Evolutionary conservation across 352 stramenopile species (phyloP), one percentile per base, ranked within the genome.

Genomic region (Phytophthora europaea): DNA sequence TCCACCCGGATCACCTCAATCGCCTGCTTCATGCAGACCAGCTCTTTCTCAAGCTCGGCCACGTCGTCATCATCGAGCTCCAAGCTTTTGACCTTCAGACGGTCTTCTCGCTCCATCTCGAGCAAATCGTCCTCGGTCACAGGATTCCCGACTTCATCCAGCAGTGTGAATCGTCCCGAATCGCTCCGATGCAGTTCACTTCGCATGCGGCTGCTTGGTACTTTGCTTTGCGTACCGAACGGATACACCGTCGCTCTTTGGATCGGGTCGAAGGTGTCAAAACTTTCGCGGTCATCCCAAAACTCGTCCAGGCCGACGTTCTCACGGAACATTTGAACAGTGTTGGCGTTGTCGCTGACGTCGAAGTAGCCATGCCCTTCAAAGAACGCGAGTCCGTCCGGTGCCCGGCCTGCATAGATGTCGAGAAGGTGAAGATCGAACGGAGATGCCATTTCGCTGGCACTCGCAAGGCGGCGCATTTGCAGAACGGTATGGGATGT

Each of bases 281-380:
- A 59, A 36, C 75, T 76, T 9, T 86, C 69, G 26, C 79, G 77
- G 28, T 89, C 79, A 40, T 84, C 70, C 85, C 86, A 93, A 61
- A 94, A 94, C 63, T 73, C 74, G 60, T 92, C 67, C 23, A 92
- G 68, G 16, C 81, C 83, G 52, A 92, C 81, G 63, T 93, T 92
- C 62, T 89, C 63, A 20, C 86, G 85, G 57, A 93, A 94, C 81
- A 93, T 91, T 71, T 85, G 76, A 31, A 94, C 82, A 0, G 88
- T 94, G 79, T 94, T 94, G 59, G 82, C 81, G 26, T 88, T 86
- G 38, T 86, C 75, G 26, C 73, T 75, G 45, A 92, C 78, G 77
- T 94, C 88, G 52, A 92, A 94, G 75, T 94, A 94, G 28, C 88
- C 88, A 36, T 93, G 82, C 10, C 73, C 80, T 73, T 92, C 78